A percentile compares a stretch with the other conserved stretches of the same genome.
phyloP scores from a whole-genome alignment of 805 yeast genomes.

The Teunomyces pallodes region DNA sequence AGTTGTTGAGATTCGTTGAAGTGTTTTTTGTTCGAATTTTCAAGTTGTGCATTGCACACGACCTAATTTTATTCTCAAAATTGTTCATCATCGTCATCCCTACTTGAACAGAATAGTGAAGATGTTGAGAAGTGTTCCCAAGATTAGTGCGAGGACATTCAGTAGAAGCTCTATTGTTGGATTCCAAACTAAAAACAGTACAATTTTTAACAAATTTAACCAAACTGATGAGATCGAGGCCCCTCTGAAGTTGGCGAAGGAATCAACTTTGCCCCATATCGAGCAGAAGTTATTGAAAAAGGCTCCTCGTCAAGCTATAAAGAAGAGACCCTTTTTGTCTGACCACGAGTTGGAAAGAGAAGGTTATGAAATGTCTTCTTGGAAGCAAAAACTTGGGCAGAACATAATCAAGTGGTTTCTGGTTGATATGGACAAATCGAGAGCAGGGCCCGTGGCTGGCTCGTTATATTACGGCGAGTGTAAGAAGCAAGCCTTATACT shows the following conservation, averaged over 20 bases:
- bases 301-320: slow-evolving; percentile 34
- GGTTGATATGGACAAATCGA: slow-evolving; percentile 85
- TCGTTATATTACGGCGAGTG: slow-evolving; percentile 83
- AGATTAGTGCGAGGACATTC: background rate
- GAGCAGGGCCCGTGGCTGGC: slow-evolving; percentile 95
- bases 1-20: background rate
- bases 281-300: slow-evolving; percentile 32
- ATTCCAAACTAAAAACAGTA: slow-evolving; percentile 10
- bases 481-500: slow-evolving; percentile 78
- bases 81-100: background rate
- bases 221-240: slow-evolving; percentile 19
- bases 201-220: slow-evolving; percentile 16
- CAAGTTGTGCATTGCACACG: background rate
- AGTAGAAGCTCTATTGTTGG: slow-evolving; percentile 1
- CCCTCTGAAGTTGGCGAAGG: slow-evolving; percentile 37
- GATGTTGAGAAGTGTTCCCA: slow-evolving; percentile 1
- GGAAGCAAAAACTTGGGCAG: slow-evolving; percentile 57
- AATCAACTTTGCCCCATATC: slow-evolving; percentile 38
- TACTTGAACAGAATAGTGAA: background rate
- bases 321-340: slow-evolving; percentile 39
- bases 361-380: slow-evolving; percentile 32
- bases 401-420: slow-evolving; percentile 56
- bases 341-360: slow-evolving; percentile 37
- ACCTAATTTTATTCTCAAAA: background rate
- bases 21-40: slow-evolving; percentile 3